Evolutionary conservation across 805 yeast genomes (phyloP).

Genomic region (Wickerhamiella domercqiae): DNA sequence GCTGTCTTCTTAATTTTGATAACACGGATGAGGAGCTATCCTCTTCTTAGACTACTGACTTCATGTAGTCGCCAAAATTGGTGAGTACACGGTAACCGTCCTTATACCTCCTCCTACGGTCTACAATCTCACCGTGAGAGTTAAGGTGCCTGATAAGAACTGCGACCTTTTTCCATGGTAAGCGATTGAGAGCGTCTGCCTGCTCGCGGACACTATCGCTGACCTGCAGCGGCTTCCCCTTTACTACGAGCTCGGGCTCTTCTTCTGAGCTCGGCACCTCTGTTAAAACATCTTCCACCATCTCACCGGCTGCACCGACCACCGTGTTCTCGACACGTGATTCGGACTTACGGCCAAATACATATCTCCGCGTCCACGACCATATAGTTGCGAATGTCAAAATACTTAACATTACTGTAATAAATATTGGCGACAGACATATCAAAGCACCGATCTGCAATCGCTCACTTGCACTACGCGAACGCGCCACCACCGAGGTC

Average conservation of each 20-base stretch:
- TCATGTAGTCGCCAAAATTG: slow-evolving; percentile 12
- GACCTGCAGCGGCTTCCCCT: not conserved
- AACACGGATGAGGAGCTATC: too few relatives aligned
- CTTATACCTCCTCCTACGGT: slow-evolving; percentile 29
- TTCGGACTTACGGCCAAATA: slow-evolving; percentile 1
- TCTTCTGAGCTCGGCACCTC: slow-evolving; percentile 23
- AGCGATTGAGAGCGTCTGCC: slow-evolving; percentile 35
- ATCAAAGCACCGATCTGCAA: slow-evolving; percentile 5
- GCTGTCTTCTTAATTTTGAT: too few relatives aligned
- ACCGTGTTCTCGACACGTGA: not conserved
- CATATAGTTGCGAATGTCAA: slow-evolving; percentile 3
- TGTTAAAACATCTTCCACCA: slow-evolving; percentile 11
- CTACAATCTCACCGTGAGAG: slow-evolving; percentile 78
- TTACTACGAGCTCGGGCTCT: slow-evolving; percentile 28
- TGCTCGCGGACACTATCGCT: not conserved
- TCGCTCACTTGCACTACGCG: slow-evolving; percentile 1
- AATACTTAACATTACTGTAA: slow-evolving; percentile 11
- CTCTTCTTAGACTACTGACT: too few relatives aligned
- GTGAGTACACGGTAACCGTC: slow-evolving; percentile 20
- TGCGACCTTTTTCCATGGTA: slow-evolving; percentile 68
- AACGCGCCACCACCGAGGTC: not conserved
- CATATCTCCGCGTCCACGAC: slow-evolving; percentile 1
- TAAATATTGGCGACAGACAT: slow-evolving; percentile 5
- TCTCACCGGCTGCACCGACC: slow-evolving; percentile 4
- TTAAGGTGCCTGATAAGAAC: slow-evolving; percentile 56